Conservation (phyloP, 2,329 filamentous ascomycete genomes). For the Hypoxylon sp. region DNA sequence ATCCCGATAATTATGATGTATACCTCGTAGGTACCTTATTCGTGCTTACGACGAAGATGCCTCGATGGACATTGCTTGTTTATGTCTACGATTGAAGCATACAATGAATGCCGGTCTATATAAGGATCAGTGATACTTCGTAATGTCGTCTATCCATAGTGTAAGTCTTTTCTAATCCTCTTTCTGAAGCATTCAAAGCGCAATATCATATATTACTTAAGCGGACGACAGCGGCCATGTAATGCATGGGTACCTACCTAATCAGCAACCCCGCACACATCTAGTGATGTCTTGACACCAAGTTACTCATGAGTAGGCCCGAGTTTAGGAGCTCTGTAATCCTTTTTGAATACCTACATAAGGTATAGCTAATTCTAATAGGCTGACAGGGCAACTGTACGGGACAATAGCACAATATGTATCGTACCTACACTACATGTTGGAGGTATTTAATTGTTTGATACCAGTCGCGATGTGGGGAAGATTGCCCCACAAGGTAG, state of each 20-base stretch:
- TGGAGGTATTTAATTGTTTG: background rate
- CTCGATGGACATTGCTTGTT: background rate
- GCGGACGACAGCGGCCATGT: background rate
- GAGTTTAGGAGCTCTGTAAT: background rate
- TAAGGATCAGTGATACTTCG: background rate
- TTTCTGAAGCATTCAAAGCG: background rate
- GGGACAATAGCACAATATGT: background rate
- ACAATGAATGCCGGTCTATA: background rate
- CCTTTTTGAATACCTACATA: background rate
- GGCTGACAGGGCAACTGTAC: background rate
- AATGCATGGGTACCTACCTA: no score
- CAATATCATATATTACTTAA: background rate
- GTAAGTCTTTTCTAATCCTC: background rate
- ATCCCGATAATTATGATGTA: slow-evolving; percentile 25
- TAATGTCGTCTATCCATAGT: background rate
- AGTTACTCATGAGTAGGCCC: no score
- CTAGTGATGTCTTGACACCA: no score
- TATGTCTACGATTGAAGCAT: background rate
- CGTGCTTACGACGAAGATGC: slow-evolving; percentile 1
- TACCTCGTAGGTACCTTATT: background rate
- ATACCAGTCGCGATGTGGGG: slow-evolving; percentile 7
- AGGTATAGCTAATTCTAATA: background rate
- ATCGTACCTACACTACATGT: no score
- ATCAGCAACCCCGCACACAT: no score
- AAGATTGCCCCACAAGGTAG: background rate